Percentiles rank a stretch among this genome's conserved stretches.
These are phyloP conservation scores for Fusarium sp. DNA, from an alignment of 2,329 filamentous ascomycete species.

Conservation along the genomic window DNA sequence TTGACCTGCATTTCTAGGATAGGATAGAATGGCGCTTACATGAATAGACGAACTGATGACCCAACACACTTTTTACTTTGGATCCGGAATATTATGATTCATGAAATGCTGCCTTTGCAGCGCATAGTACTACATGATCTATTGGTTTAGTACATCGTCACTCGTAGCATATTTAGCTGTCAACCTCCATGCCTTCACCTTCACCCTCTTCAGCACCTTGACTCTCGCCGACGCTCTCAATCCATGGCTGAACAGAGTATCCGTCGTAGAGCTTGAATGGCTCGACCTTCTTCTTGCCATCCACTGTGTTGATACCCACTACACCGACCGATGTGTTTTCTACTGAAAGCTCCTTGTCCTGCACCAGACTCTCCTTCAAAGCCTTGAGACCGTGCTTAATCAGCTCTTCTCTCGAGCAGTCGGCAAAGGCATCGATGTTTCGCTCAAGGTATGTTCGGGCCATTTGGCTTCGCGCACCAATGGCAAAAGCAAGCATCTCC, in stretches of 20 bases:
- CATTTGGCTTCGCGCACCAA: conserved; percentile 97
- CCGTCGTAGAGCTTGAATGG: conserved; percentile 93
- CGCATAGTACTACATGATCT: conserved; percentile 55
- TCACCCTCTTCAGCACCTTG: conserved; percentile 54
- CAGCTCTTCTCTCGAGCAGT: conserved; percentile 83
- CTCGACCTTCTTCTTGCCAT: conserved; percentile 72
- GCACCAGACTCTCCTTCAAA: conserved; percentile 93
- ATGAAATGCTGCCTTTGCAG: conserved; percentile 48
- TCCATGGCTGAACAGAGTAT: conserved; percentile 84
- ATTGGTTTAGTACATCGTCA: conserved; percentile 42
- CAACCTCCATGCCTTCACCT: conserved; percentile 53
- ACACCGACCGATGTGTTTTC: conserved; percentile 96
- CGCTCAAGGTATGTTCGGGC: conserved; percentile 96
- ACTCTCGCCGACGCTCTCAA: conserved; percentile 77
- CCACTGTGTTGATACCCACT: conserved; percentile 70
- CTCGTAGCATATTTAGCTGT: conserved; percentile 48
- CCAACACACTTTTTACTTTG: conserved; percentile 17
- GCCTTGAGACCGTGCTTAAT: conserved; percentile 91
- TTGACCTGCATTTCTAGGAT: conserved; percentile 25
- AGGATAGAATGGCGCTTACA: conserved; percentile 39
- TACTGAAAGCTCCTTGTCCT: conserved; percentile 97
- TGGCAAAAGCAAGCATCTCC: conserved; percentile 96
- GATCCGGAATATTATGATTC: conserved; percentile 37
- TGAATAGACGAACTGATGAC: conserved; percentile 45
- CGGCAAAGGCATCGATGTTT: conserved; percentile 85